These are phyloP conservation scores for Arxiozyma heterogenica DNA, from an alignment of 1,139 yeast genomes.

Conservation along the genomic window DNA sequence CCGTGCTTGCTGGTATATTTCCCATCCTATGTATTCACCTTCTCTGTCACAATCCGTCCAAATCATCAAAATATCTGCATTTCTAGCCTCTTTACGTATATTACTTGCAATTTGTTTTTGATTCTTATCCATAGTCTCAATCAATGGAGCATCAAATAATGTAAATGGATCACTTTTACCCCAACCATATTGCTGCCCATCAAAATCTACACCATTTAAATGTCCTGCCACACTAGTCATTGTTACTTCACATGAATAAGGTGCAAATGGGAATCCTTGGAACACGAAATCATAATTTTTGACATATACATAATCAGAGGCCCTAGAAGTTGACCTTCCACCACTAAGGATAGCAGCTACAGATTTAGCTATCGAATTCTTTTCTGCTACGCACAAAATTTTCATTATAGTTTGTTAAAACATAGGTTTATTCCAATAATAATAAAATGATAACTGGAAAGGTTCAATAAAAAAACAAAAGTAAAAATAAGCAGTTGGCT, in stretches of 20 bases:
- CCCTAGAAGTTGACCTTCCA: constrained; percentile 44
- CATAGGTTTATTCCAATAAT: not conserved
- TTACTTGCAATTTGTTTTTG: constrained; percentile 54
- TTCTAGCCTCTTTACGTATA: constrained; percentile 56
- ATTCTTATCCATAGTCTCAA: constrained; percentile 34
- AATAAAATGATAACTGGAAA: not conserved
- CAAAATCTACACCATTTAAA: constrained; percentile 56
- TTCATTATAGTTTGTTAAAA: constrained; percentile 36
- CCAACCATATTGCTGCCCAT: constrained; percentile 49
- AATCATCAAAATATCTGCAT: constrained; percentile 60
- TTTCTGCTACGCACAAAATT: constrained; percentile 92
- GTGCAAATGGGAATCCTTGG: constrained; percentile 39
- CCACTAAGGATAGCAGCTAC: constrained; percentile 73
- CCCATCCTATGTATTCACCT: constrained; percentile 93
- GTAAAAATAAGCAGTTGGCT: not conserved
- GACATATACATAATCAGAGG: constrained; percentile 52
- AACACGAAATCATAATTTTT: constrained; percentile 74
- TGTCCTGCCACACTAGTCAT: constrained; percentile 94
- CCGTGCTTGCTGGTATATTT: constrained; percentile 60
- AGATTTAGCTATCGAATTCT: constrained; percentile 87
- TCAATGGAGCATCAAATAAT: constrained; percentile 62
- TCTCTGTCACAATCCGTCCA: constrained; percentile 99
- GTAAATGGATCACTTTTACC: constrained; percentile 54
- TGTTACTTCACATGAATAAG: constrained; percentile 57
- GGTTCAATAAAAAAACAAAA: not conserved